A percentile compares a stretch with the other conserved stretches of the same genome.
phyloP scores from a whole-genome alignment of 805 yeast species.

The Lipomyces yamanashiensis region DNA sequence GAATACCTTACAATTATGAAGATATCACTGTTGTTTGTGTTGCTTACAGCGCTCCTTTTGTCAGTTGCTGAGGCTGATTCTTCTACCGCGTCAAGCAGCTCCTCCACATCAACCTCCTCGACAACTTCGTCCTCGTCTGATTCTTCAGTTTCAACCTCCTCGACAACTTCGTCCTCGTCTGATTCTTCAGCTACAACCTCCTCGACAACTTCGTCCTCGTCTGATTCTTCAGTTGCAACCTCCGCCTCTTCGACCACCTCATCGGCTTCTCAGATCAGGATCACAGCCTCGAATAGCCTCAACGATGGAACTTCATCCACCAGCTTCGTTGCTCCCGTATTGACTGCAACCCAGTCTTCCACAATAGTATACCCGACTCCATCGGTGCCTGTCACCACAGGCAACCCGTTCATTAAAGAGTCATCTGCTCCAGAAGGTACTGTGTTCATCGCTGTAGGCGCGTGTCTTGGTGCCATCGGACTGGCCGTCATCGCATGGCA shows the following conservation, averaged over 20 bases:
- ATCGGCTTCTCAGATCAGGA: not conserved
- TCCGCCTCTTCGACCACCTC: slow-evolving; percentile 8
- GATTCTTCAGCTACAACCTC: not conserved
- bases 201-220: slow-evolving; percentile 6
- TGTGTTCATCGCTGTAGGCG: slow-evolving; percentile 81
- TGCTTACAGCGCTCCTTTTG: not conserved
- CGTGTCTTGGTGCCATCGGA: slow-evolving; percentile 64
- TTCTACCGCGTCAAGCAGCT: not conserved
- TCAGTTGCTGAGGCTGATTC: not conserved
- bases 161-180: slow-evolving; percentile 4
- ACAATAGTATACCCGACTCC: slow-evolving; percentile 49
- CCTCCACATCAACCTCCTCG: slow-evolving; percentile 11
- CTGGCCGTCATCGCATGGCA: slow-evolving; percentile 60
- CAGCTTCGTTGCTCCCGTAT: slow-evolving; percentile 7
- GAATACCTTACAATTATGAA: not conserved
- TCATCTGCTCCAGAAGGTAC: slow-evolving; percentile 69
- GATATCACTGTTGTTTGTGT: not conserved
- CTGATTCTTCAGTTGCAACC: not conserved
- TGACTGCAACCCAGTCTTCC: slow-evolving; percentile 10
- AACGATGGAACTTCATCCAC: slow-evolving; percentile 17
- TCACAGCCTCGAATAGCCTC: slow-evolving; percentile 20
- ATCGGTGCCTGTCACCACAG: slow-evolving; percentile 59
- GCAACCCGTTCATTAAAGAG: slow-evolving; percentile 67
- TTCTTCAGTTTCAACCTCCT: not conserved
- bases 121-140: not conserved